Conservation (phyloP, 345 rosid genomes). For the Arabidopsis suecica region DNA sequence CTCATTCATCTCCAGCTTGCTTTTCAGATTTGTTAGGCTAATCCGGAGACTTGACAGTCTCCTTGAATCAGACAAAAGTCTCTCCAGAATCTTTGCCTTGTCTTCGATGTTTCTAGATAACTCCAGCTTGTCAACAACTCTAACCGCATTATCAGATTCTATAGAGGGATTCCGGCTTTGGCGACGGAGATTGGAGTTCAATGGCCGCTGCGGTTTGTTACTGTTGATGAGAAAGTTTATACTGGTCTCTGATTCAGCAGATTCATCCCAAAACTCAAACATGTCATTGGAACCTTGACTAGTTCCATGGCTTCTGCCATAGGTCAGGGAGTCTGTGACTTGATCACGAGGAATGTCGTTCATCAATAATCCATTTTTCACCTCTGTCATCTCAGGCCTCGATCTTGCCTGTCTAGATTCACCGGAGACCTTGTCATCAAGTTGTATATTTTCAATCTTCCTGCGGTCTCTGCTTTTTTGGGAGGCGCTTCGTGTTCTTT, state of each 20-base stretch:
- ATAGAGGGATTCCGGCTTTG: constrained; percentile 45
- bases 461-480: constrained; percentile 30
- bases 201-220: constrained; percentile 8
- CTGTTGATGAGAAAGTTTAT: constrained; percentile 24
- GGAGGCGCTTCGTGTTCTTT: constrained; percentile 36
- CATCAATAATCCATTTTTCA: constrained; percentile 48
- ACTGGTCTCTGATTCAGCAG: constrained; percentile 49
- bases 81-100: constrained; percentile 65
- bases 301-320: constrained; percentile 54
- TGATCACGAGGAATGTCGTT: constrained; percentile 80
- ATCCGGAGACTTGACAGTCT: constrained; percentile 63
- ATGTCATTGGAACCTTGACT: constrained; percentile 48
- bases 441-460: constrained; percentile 44
- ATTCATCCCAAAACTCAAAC: constrained; percentile 63
- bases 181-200: constrained; percentile 1
- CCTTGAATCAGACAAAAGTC: constrained; percentile 74
- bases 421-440: constrained; percentile 46
- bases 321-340: constrained; percentile 52
- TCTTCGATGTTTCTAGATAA: constrained; percentile 52
- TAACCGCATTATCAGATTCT: constrained; percentile 68
- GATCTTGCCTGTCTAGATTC: constrained; percentile 47
- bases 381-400: constrained; percentile 48
- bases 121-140: constrained; percentile 66
- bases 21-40: constrained; percentile 67
- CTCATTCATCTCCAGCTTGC: constrained; percentile 63